Evolutionary conservation across 306 rosid genomes (phyloP), one percentile per base, ranked within the genome.

Genomic region (Chamaecrista fasciculata): DNA sequence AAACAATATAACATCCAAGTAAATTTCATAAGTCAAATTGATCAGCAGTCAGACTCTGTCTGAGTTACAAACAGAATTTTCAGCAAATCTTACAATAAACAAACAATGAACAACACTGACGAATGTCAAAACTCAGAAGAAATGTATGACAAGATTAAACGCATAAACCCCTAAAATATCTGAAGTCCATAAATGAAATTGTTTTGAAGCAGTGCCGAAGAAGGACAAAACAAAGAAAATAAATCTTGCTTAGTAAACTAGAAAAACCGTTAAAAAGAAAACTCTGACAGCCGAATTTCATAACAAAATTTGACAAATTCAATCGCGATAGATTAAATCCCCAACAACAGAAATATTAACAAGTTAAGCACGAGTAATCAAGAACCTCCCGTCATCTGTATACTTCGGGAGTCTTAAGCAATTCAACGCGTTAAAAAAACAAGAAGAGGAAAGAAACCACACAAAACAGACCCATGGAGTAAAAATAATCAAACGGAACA

Each of bases 381-480:
- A 5, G 15, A 31, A 60, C 42, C 51, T 58, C 52, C 26, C 51
- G 42, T 26, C 14, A 71, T 4, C 28, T 50, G 62, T 31, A 28
- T 46, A 69, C 33, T 58, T 60, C 7, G 33, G 67, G 53, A 85
- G 87, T 81, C 90, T 72, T 51, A 26, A 66, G 52, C 40, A 64
- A 72, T 73, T 75, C 73, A 78, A 79, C 66, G 64, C 72, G 51
- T 33, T 19, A n/a, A 25, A 63, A 42, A 67, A 66, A 16, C 2
- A 6, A 2, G 8, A 21, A n/a, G 3, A 19, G 15, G 42, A 11
- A 4, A 24, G 1, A 14, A 12, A 52, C 18, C n/a, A 11, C 36
- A 33, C n/a, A 33, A 33, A 20, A 49, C 21, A 43, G 39, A n/a
- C 51, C 23, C 51, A 70, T 21, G 6, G 19, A 69, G 16, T 28